Evolutionary conservation across 2,329 filamentous ascomycete genomes (phyloP).

Genomic region (Juglanconis sp.): DNA sequence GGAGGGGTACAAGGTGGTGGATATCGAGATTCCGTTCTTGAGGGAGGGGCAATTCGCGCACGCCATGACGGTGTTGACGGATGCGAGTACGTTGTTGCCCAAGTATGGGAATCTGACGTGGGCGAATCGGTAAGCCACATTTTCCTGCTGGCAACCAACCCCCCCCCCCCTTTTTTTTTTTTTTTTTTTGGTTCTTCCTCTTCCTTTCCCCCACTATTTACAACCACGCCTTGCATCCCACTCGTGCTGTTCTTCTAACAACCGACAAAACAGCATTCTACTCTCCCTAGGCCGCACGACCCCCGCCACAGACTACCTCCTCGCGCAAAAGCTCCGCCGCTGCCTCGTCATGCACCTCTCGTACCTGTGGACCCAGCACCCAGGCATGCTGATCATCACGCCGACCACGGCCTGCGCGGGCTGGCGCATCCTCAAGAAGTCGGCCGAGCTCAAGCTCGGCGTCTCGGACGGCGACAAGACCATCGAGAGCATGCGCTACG

Average conservation of each 20-base stretch:
- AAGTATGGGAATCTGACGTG: slow-evolving; percentile 51
- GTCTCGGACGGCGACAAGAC: slow-evolving; percentile 46
- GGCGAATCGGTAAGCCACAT: slow-evolving; percentile 28
- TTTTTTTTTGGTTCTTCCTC: too few species aligned
- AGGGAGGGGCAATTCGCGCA: slow-evolving; percentile 68
- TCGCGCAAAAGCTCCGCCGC: slow-evolving; percentile 67
- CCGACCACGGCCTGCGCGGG: slow-evolving; percentile 58
- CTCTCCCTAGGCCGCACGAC: slow-evolving; percentile 62
- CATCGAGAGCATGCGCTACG: slow-evolving; percentile 45
- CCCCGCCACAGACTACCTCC: slow-evolving; percentile 62
- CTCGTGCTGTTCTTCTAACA: not conserved
- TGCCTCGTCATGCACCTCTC: slow-evolving; percentile 70
- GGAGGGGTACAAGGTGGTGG: slow-evolving; percentile 50
- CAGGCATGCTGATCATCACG: slow-evolving; percentile 67
- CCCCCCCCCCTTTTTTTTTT: too few species aligned
- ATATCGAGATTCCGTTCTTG: slow-evolving; percentile 56
- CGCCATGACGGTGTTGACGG: slow-evolving; percentile 69
- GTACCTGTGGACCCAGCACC: slow-evolving; percentile 60
- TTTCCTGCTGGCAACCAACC: not conserved
- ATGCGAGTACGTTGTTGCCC: slow-evolving; percentile 47
- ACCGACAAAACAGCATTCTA: slow-evolving; percentile 56
- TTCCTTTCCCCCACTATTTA: not conserved
- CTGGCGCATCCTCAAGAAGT: slow-evolving; percentile 35
- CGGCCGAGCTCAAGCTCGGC: slow-evolving; percentile 36
- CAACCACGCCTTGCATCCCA: not conserved